These are phyloP conservation scores for Neoascochyta sp. DNA, from an alignment of 2,329 filamentous ascomycete species.

Conservation along the genomic window DNA sequence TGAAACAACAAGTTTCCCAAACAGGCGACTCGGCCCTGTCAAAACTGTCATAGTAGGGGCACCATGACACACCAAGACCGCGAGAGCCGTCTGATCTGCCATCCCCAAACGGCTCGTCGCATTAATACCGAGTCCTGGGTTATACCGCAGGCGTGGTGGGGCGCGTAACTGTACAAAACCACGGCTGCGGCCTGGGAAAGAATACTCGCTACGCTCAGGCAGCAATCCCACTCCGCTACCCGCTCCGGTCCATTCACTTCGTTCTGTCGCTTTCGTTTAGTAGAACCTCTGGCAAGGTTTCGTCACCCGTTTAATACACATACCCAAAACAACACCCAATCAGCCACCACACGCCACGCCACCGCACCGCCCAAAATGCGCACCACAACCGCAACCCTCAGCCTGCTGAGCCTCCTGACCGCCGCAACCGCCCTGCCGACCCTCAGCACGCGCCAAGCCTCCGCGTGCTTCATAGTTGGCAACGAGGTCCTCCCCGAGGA, in stretches of 20 bases:
- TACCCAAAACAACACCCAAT: conserved; percentile 2
- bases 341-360: background rate
- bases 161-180: conserved; percentile 10
- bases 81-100: conserved; percentile 13
- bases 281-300: conserved; percentile 4
- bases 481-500: conserved; percentile 50
- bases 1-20: conserved; percentile 9
- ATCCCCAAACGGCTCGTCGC: conserved; percentile 5
- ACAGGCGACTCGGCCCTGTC: conserved; percentile 10
- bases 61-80: conserved; percentile 10
- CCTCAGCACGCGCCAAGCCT: conserved; percentile 15
- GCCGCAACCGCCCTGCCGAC: conserved; percentile 11
- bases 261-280: conserved; percentile 2
- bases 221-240: background rate
- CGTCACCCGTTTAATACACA: conserved; percentile 2
- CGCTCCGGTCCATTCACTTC: background rate
- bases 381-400: conserved; percentile 9
- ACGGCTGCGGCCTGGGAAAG: background rate
- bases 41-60: conserved; percentile 6
- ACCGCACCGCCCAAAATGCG: conserved; percentile 12
- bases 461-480: conserved; percentile 56
- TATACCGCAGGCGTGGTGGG: conserved; percentile 4
- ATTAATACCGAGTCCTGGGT: conserved; percentile 4
- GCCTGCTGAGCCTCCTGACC: conserved; percentile 13
- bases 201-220: conserved; percentile 1